Conservation (phyloP, 371 early-diverging fungal species). For the Mortierella polycephala region DNA sequence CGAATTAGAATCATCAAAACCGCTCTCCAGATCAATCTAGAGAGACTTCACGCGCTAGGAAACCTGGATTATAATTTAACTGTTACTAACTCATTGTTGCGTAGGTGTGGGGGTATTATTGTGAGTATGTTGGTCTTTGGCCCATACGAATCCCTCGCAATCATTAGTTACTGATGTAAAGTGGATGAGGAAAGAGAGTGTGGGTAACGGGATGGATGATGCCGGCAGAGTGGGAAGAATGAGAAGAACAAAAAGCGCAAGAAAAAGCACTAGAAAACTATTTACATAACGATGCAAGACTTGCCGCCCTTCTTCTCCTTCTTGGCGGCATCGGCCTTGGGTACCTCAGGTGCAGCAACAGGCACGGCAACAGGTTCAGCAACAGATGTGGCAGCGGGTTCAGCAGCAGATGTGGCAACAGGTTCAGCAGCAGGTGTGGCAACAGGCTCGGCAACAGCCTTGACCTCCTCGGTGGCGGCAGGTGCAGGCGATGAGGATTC, state of each 20-base stretch:
- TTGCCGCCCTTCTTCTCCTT: conserved; percentile 25
- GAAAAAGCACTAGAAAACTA: conserved; percentile 9
- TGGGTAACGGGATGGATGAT: no score
- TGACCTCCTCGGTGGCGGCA: not conserved
- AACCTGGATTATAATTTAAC: no score
- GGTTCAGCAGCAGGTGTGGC: no score
- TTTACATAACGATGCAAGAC: conserved; percentile 42
- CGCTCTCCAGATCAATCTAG: conserved; percentile 1
- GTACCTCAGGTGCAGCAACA: conserved; percentile 1
- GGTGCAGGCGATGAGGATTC: conserved; percentile 6
- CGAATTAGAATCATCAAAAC: not conserved
- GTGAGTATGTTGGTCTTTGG: no score
- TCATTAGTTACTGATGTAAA: no score
- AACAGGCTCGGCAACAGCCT: not conserved
- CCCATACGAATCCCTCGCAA: no score
- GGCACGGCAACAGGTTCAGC: not conserved
- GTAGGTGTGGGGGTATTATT: no score
- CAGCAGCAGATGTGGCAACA: not conserved
- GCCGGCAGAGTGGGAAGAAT: not conserved
- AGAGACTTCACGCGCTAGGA: not conserved
- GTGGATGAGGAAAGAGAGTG: no score
- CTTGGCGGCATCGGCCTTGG: conserved; percentile 17
- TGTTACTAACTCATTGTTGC: no score
- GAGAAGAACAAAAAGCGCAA: conserved; percentile 1
- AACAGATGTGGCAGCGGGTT: not conserved